A percentile compares a stretch with the other conserved stretches of the same genome.
phyloP scores from a whole-genome alignment of 2,329 filamentous ascomycete species.

The Ophiostoma piceae region DNA sequence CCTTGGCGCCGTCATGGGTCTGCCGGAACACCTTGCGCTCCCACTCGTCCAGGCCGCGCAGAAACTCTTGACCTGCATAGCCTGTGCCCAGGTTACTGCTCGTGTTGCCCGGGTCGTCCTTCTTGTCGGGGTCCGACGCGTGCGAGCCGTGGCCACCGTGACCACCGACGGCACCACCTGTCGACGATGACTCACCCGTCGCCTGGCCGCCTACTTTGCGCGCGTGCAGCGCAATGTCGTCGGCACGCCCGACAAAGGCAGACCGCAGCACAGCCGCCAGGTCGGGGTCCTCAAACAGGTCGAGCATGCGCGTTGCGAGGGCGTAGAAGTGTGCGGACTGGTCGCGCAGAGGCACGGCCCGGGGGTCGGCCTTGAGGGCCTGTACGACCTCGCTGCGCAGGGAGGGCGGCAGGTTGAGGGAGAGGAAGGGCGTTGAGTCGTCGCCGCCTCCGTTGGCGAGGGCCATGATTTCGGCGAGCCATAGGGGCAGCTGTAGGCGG shows the following conservation, averaged over 20 bases:
- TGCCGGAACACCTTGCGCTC: constrained; percentile 72
- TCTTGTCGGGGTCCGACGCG: constrained; percentile 47
- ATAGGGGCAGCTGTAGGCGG: constrained; percentile 77
- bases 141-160: constrained; percentile 45
- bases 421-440: constrained; percentile 53
- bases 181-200: constrained; percentile 31
- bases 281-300: constrained; percentile 76
- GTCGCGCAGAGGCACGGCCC: constrained; percentile 75
- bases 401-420: constrained; percentile 73
- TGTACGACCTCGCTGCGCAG: constrained; percentile 77
- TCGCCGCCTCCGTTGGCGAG: constrained; percentile 48
- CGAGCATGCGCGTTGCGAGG: constrained; percentile 77
- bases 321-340: constrained; percentile 85
- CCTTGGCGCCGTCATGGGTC: constrained; percentile 68
- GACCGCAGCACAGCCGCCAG: constrained; percentile 70
- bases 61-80: constrained; percentile 70
- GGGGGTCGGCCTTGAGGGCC: constrained; percentile 84
- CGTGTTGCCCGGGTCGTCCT: constrained; percentile 48
- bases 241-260: constrained; percentile 75
- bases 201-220: constrained; percentile 71
- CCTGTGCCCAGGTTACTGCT: constrained; percentile 49
- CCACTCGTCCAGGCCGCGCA: constrained; percentile 82
- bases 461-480: constrained; percentile 91
- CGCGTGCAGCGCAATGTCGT: constrained; percentile 81
- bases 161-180: constrained; percentile 32